These are phyloP conservation scores for Eimeria falciformis DNA, from an alignment of 169 alveolate species.

Conservation along the genomic window DNA sequence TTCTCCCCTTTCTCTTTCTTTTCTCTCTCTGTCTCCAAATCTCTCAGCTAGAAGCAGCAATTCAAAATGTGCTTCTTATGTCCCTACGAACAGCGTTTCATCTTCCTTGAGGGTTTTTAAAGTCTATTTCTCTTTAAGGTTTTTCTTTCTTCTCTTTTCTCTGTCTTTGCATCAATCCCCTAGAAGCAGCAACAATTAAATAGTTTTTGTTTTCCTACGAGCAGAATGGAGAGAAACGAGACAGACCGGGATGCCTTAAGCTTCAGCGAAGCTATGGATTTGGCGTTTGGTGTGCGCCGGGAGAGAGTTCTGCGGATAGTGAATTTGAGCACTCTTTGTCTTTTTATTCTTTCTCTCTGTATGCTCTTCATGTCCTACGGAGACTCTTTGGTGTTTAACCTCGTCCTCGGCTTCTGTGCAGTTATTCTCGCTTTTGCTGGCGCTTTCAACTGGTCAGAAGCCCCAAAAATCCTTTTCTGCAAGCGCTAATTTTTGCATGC, in stretches of 20 bases:
- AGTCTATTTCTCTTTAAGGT: too few relatives aligned
- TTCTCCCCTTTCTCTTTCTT: not conserved
- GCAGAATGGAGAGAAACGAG: not conserved
- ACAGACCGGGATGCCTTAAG: constrained; percentile 9
- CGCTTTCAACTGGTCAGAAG: constrained; percentile 3
- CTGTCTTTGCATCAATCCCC: too few relatives aligned
- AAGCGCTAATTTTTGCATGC: not conserved
- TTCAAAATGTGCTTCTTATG: too few relatives aligned
- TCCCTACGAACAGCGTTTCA: not conserved
- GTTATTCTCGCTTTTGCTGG: not conserved
- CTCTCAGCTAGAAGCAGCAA: not conserved
- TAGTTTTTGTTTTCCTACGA: not conserved
- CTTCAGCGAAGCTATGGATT: not conserved
- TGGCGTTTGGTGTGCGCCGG: not conserved
- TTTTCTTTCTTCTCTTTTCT: too few relatives aligned
- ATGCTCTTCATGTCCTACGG: not conserved
- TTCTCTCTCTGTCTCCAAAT: not conserved
- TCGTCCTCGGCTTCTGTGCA: not conserved
- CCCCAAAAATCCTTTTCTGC: not conserved
- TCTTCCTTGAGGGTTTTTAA: not conserved
- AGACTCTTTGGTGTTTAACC: not conserved
- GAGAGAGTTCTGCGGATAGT: constrained; percentile 28
- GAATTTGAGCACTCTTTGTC: not conserved
- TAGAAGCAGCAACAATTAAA: not conserved
- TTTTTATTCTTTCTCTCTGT: not conserved